Evolutionary conservation across 2,329 filamentous ascomycete genomes (phyloP).

Genomic region (Thermomyces lanuginosus): DNA sequence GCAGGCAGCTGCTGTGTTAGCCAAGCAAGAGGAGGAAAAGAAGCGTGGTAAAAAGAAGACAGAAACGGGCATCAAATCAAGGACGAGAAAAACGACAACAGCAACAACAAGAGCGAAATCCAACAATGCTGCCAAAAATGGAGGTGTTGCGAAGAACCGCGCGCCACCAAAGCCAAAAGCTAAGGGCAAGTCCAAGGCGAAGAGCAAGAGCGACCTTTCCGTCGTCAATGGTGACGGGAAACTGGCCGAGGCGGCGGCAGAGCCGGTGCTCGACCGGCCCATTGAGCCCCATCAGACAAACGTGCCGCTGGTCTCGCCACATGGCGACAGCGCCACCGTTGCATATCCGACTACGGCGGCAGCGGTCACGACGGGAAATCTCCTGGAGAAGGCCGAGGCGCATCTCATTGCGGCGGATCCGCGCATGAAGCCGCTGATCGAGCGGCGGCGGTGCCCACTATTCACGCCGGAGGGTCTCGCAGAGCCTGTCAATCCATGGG

Average conservation of each 20-base stretch:
- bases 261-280: slow-evolving; percentile 26
- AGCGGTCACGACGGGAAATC: slow-evolving; percentile 48
- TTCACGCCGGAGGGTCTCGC: slow-evolving; percentile 72
- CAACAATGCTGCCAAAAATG: slow-evolving; percentile 1
- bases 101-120: slow-evolving; percentile 3
- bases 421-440: slow-evolving; percentile 54
- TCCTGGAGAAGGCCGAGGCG: slow-evolving; percentile 59
- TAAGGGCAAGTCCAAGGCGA: slow-evolving; percentile 14
- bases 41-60: slow-evolving; percentile 9
- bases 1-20: too few species aligned
- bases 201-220: slow-evolving; percentile 1
- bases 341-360: slow-evolving; percentile 30
- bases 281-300: slow-evolving; percentile 34
- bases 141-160: slow-evolving; percentile 1
- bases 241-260: slow-evolving; percentile 28
- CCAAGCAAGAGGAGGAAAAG: slow-evolving; percentile 9
- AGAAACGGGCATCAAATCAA: slow-evolving; percentile 12
- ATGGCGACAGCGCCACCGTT: slow-evolving; percentile 30
- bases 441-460: slow-evolving; percentile 56
- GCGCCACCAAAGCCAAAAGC: slow-evolving; percentile 14
- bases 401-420: slow-evolving; percentile 60
- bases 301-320: slow-evolving; percentile 33
- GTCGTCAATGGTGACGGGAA: slow-evolving; percentile 3
- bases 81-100: slow-evolving; percentile 13
- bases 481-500: slow-evolving; percentile 77